Evolutionary conservation across 1,284 basidiomycete genomes (phyloP).

Genomic region (Pseudozyma flocculosa): DNA sequence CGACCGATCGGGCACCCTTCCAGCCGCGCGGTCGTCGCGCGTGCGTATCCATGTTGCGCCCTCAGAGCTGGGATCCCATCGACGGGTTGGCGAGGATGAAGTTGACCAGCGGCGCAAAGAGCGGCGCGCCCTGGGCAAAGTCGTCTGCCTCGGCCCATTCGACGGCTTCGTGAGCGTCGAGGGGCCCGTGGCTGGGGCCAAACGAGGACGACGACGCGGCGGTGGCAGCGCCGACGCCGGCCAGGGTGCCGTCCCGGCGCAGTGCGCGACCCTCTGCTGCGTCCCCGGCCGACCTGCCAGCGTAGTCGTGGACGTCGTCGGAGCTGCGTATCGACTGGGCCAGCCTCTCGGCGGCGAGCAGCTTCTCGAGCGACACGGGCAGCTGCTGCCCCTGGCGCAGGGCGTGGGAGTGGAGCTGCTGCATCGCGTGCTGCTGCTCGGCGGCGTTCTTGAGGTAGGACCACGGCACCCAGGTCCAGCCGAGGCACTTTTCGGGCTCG

Average conservation of each 20-base stretch:
- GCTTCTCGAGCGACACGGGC: conserved; percentile 34
- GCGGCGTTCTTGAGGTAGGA: conserved; percentile 23
- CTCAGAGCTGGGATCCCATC: conserved; percentile 1
- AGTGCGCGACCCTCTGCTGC: too few species aligned
- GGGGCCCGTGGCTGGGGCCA: neutral
- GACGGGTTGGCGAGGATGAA: conserved; percentile 21
- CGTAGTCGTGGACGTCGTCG: conserved; percentile 6
- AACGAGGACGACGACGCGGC: neutral
- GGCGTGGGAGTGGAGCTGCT: conserved; percentile 17
- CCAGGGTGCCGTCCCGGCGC: neutral
- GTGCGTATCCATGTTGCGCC: neutral
- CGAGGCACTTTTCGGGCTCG: conserved; percentile 50
- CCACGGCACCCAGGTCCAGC: conserved; percentile 51
- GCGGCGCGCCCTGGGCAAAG: conserved; percentile 33
- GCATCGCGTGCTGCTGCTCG: conserved; percentile 18
- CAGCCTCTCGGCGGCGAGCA: conserved; percentile 29
- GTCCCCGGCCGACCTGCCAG: too few species aligned
- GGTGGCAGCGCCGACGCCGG: neutral
- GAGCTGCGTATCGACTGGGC: conserved; percentile 23
- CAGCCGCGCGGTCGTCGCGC: too few species aligned
- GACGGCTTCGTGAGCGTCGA: conserved; percentile 12
- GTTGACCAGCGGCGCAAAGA: conserved; percentile 34
- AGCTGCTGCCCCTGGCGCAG: conserved; percentile 17
- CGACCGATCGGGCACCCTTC: too few species aligned
- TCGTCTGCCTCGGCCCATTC: conserved; percentile 39